Percentiles rank a stretch among this genome's conserved stretches.
These are phyloP conservation scores for Clarireedia paspali DNA, from an alignment of 2,329 filamentous ascomycete genomes.

Conservation along the genomic window DNA sequence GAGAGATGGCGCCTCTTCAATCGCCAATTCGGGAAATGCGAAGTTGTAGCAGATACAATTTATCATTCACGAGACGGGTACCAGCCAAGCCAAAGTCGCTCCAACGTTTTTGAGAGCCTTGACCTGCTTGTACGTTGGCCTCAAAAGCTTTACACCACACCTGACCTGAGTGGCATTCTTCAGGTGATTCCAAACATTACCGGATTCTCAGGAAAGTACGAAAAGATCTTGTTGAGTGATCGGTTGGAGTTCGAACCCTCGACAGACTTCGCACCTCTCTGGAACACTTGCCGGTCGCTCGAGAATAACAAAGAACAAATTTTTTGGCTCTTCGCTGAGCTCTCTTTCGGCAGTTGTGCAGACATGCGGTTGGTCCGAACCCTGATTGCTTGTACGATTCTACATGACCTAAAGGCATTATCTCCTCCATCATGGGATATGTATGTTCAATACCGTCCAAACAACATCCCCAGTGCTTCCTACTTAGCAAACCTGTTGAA, in stretches of 20 bases:
- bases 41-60: not conserved
- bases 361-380: constrained; percentile 36
- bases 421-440: constrained; percentile 30
- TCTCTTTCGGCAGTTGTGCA: constrained; percentile 35
- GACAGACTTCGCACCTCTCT: constrained; percentile 37
- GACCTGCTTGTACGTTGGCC: constrained; percentile 23
- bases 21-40: not conserved
- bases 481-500: constrained; percentile 30
- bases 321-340: constrained; percentile 38
- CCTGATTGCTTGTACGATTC: constrained; percentile 38
- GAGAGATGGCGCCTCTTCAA: not conserved
- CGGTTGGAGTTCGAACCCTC: constrained; percentile 32
- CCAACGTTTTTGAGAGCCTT: constrained; percentile 22
- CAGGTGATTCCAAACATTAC: constrained; percentile 31
- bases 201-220: constrained; percentile 30
- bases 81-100: not conserved
- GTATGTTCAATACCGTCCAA: constrained; percentile 31
- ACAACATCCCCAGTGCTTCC: constrained; percentile 29
- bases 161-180: constrained; percentile 24
- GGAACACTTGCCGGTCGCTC: constrained; percentile 30
- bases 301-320: constrained; percentile 29
- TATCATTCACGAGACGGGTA: constrained; percentile 15
- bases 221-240: constrained; percentile 33
- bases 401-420: constrained; percentile 33
- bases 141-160: constrained; percentile 18